phyloP scores from a whole-genome alignment of 371 early-diverging fungal species.

The Syncephalastrum sp. region DNA sequence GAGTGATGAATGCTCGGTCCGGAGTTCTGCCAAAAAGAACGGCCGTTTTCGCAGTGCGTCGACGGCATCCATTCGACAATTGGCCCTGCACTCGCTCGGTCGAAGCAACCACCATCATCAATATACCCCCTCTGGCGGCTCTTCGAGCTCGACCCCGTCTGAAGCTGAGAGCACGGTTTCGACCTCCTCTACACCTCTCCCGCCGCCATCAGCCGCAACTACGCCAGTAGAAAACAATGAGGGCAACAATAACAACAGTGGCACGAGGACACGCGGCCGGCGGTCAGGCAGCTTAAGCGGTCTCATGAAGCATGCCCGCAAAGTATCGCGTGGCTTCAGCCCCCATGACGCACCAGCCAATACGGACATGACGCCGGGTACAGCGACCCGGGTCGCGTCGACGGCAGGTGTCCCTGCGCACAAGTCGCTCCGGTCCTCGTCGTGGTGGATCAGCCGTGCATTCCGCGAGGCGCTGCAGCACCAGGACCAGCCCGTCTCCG shows the following conservation, averaged over 20 bases:
- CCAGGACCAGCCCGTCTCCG: neutral
- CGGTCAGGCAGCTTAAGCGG: slow-evolving; percentile 13
- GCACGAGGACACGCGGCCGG: slow-evolving; percentile 1
- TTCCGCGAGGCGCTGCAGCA: slow-evolving; percentile 6
- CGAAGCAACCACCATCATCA: no score
- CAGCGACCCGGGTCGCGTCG: neutral
- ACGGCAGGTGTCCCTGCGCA: neutral
- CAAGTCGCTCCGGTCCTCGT: neutral
- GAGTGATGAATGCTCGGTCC: neutral
- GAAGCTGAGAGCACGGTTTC: no score
- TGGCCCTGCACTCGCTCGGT: slow-evolving; percentile 12
- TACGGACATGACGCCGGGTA: no score
- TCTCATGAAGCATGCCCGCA: slow-evolving; percentile 5
- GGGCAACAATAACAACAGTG: no score
- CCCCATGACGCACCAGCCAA: no score
- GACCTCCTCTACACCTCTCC: no score
- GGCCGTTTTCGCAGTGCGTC: slow-evolving; percentile 18
- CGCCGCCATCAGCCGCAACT: no score
- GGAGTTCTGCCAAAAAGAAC: slow-evolving; percentile 4
- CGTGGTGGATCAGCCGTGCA: slow-evolving; percentile 8
- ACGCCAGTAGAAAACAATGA: no score
- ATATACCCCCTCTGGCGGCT: no score
- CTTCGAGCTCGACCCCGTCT: slow-evolving; percentile 1
- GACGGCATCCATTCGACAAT: slow-evolving; percentile 13
- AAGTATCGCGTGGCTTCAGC: no score